Base-by-base conservation (phyloP, 305 asterid genomes). In the Fraxinus latifolia region DNA sequence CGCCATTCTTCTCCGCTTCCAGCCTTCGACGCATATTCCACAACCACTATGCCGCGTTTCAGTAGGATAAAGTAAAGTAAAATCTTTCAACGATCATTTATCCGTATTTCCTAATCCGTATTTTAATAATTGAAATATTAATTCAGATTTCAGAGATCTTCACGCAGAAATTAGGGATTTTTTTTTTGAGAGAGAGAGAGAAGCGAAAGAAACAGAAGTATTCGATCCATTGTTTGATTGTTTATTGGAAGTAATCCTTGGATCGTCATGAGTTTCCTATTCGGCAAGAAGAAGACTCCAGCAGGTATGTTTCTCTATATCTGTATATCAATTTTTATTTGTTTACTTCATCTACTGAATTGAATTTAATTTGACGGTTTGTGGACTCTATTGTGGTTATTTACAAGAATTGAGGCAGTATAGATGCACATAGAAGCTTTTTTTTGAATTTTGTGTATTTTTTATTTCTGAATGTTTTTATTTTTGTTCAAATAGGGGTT, bases 201-300 rank as follows among this genome's bases (percentile, higher is more conserved):
- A 27, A n/a, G 58, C n/a, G 19, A 15, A 19, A 75, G 34, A 39
- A 76, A 27, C 19, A 23, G n/a, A 76, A 44, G 19, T 19, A 39
- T 75, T 47, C 39, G 78, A 42, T 39, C 62, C 9, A 39, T 21
- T 53, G 27, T 44, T 44, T 44, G 79, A 76, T 70, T 70, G n/a
- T 74, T 72, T 67, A 12, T 70, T 50, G 79, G 77, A 47, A 83
- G 81, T 82, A 62, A 80, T 85, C 67, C 83, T 70, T 85, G 72
- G 82, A 81, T 87, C 81, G 85, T 87, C 84, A 95, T 95, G 99
- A 93, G 96, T 89, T 95, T 95, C 85, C 88, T 95, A 8, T 95
- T 95, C 75, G 98, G 99, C 71, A 95, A 91, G 91, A 87, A 87
- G 87, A 95, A 95, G 87, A 92, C 98, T 82, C 98, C 99, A 50